Conservation (phyloP, 495 filamentous ascomycete species). For the Thozetella sp. region DNA sequence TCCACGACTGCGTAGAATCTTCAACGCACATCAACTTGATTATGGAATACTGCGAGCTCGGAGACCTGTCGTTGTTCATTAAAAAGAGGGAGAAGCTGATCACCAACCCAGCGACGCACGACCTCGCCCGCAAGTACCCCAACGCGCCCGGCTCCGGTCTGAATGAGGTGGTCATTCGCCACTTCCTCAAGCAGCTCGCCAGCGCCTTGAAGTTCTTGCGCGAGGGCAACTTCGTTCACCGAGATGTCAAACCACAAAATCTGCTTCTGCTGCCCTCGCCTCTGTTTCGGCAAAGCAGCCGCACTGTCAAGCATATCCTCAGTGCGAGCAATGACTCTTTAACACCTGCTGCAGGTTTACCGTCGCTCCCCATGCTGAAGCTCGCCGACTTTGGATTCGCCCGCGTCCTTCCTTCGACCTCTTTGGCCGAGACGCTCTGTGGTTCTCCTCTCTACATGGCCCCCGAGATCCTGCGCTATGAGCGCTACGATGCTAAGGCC, state of each 20-base stretch:
- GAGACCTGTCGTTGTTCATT: conserved; percentile 92
- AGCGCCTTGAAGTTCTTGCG: conserved; percentile 90
- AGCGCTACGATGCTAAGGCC: conserved; percentile 95
- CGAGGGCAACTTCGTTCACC: conserved; percentile 84
- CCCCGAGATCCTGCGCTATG: conserved; percentile 94
- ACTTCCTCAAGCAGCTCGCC: conserved; percentile 94
- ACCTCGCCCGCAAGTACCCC: conserved; percentile 91
- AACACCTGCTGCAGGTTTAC: conserved; percentile 79
- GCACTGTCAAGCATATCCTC: conserved; percentile 45
- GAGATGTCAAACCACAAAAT: conserved; percentile 98
- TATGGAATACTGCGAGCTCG: conserved; percentile 97
- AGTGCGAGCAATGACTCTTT: conserved; percentile 74
- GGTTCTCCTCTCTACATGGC: conserved; percentile 99
- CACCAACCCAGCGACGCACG: conserved; percentile 73
- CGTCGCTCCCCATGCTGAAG: conserved; percentile 91
- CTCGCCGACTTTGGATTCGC: conserved; percentile 98
- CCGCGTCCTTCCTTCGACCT: conserved; percentile 82
- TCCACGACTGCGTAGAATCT: conserved; percentile 90
- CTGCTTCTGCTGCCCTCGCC: conserved; percentile 87
- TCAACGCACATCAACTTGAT: conserved; percentile 88
- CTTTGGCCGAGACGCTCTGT: conserved; percentile 92
- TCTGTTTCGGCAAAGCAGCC: conserved; percentile 48
- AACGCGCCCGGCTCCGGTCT: conserved; percentile 77
- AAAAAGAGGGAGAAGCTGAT: conserved; percentile 82
- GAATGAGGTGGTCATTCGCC: conserved; percentile 90